Conservation (phyloP, 208 protist genomes). For the Trypanosoma caninum region DNA sequence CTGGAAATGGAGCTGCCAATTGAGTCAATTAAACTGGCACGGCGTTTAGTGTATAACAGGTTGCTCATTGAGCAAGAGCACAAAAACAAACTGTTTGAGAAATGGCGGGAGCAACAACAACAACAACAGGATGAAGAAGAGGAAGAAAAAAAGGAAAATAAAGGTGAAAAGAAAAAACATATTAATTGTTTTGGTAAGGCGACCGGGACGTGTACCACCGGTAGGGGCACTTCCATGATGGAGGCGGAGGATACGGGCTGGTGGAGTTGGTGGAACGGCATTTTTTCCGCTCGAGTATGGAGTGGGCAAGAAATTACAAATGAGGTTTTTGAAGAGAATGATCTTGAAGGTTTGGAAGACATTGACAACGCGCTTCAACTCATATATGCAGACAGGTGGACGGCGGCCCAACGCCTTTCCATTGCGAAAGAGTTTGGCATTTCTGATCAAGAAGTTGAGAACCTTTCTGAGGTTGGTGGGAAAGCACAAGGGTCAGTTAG, state of each 20-base stretch:
- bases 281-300: neutral
- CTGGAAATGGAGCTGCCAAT: slow-evolving; percentile 61
- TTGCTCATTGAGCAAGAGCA: slow-evolving; percentile 19
- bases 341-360: slow-evolving; percentile 35
- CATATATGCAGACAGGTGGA: slow-evolving; percentile 51
- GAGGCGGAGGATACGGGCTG: neutral
- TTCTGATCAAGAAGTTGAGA: slow-evolving; percentile 39
- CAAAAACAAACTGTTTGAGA: slow-evolving; percentile 1
- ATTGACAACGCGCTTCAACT: slow-evolving; percentile 54
- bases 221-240: neutral
- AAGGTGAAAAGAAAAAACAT: neutral
- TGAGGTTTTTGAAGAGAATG: slow-evolving; percentile 17
- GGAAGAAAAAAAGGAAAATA: slow-evolving; percentile 32
- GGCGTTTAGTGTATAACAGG: slow-evolving; percentile 39
- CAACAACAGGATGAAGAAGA: slow-evolving; percentile 16
- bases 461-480: slow-evolving; percentile 21
- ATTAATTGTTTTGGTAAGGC: too few species aligned
- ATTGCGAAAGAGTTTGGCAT: slow-evolving; percentile 72
- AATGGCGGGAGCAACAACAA: slow-evolving; percentile 8
- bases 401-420: slow-evolving; percentile 47
- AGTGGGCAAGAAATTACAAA: neutral
- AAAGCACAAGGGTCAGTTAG: neutral
- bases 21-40: slow-evolving; percentile 51
- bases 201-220: too few species aligned
- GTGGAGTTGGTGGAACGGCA: slow-evolving; percentile 19